Base-by-base conservation (phyloP, 2,329 filamentous ascomycete genomes). In the Dothiorella sarmentorum region DNA sequence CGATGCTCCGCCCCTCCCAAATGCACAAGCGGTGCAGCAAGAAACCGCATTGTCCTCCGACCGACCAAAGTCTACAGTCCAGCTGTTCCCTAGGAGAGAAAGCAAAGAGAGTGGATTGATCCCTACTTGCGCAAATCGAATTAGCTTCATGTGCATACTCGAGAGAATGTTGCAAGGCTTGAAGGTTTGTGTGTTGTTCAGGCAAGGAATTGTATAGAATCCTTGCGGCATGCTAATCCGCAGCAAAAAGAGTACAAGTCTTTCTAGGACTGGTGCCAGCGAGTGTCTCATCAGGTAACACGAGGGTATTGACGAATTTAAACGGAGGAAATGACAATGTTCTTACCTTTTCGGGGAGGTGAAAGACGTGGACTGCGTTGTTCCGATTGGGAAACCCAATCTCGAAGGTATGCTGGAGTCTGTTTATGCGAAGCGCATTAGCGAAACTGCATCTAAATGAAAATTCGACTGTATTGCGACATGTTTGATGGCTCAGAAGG, bases 401-500 rank as follows among this genome's bases (percentile, higher is more conserved):
- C 7, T 11, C 24, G 15, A 15, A 29, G 9, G 22, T 3, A 6
- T 3, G 3, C 4, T 20, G n/a, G 24, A 31, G 40, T 37, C 42
- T 58, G 17, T 40, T 18, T 17, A 6, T 18, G 10, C 20, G 15
- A 29, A 9, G n/a, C 10, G 9, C 7, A 22, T 58, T 58, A 58
- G 43, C 55, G n/a, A 47, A 15, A 40, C 11, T 53, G 49, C 9
- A 11, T 13, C 10, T 6, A 15, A 20, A 6, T 13, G 11, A 10
- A 40, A n/a, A 27, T 15, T 17, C 24, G 56, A 43, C 18, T 20
- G 35, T 43, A 20, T 45, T 35, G 17, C 10, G 27, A 10, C 27
- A 18, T 45, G 6, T 35, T 24, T 15, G 67, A 11, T 9, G 22
- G 65, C 86, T 97, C 92, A 97, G 92, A 96, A 97, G 92, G 92